Conservation (phyloP, 106 monocot species). For the Gastrodia elata region DNA sequence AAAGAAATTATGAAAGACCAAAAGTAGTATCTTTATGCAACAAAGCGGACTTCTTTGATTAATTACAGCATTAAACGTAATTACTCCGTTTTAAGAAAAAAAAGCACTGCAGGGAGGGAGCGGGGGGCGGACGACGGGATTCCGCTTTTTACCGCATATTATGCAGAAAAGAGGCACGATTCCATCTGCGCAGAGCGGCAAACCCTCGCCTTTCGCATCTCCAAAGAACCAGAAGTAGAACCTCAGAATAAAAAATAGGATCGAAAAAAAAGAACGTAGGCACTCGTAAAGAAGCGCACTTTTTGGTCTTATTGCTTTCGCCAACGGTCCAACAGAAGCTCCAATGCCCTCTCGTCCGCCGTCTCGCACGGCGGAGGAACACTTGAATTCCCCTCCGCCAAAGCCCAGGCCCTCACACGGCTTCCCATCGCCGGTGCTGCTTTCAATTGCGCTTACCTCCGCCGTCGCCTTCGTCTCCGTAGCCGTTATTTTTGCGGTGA, state of each 20-base stretch:
- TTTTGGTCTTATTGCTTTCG: not conserved
- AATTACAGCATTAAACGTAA: not conserved
- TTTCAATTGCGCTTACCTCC: not conserved
- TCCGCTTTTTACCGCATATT: not conserved
- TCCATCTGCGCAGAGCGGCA: not conserved
- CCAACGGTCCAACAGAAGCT: slow-evolving; percentile 1
- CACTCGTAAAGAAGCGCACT: slow-evolving; percentile 1
- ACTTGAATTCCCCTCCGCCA: not conserved
- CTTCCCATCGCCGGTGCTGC: not conserved
- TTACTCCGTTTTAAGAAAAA: not conserved
- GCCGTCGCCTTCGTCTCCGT: not conserved
- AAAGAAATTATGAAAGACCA: too few relatives aligned
- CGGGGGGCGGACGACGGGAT: not conserved
- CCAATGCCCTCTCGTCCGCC: slow-evolving; percentile 4
- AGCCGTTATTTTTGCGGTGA: slow-evolving; percentile 1
- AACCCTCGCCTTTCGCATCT: not conserved
- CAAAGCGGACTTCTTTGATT: not conserved
- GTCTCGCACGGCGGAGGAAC: not conserved
- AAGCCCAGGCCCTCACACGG: not conserved
- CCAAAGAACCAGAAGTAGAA: not conserved
- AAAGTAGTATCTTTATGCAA: too few relatives aligned
- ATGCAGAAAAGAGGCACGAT: too few relatives aligned
- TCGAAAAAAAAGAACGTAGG: not conserved
- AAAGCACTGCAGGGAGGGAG: not conserved
- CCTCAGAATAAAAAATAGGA: not conserved